phyloP scores from a whole-genome alignment of 306 rosid species.

The Quercus parvula region DNA sequence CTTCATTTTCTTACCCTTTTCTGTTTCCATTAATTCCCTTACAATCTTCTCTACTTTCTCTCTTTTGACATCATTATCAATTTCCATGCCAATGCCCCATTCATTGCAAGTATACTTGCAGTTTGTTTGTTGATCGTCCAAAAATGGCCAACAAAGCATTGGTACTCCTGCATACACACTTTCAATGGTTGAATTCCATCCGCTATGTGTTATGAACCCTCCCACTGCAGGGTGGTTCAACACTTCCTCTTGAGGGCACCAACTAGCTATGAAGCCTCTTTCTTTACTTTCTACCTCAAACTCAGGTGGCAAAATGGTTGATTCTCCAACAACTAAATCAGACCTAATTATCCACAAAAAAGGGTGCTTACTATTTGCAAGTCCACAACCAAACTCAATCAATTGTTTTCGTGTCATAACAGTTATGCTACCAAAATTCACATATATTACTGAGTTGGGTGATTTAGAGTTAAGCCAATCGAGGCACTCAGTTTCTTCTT shows the following conservation, averaged over 20 bases:
- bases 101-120: background rate
- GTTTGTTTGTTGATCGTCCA: background rate
- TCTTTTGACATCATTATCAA: background rate
- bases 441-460: conserved; percentile 12
- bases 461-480: conserved; percentile 3
- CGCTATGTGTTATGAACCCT: conserved; percentile 10
- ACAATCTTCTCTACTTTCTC: background rate
- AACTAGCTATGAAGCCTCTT: conserved; percentile 14
- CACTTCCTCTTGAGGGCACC: conserved; percentile 20
- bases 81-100: background rate
- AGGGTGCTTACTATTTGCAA: conserved; percentile 4
- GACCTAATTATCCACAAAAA: conserved; percentile 19
- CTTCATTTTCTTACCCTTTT: background rate
- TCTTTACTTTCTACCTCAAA: background rate
- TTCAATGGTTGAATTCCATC: conserved; percentile 17
- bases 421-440: conserved; percentile 9
- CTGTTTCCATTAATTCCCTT: background rate
- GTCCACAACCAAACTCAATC: conserved; percentile 11
- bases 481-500: conserved; percentile 15
- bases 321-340: background rate
- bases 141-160: background rate
- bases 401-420: background rate
- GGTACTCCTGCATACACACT: conserved; percentile 7
- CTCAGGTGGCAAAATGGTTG: background rate
- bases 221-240: conserved; percentile 4